These are phyloP conservation scores for Thymus quinquecostatus DNA, from an alignment of 257 asterid genomes.

Conservation along the genomic window DNA sequence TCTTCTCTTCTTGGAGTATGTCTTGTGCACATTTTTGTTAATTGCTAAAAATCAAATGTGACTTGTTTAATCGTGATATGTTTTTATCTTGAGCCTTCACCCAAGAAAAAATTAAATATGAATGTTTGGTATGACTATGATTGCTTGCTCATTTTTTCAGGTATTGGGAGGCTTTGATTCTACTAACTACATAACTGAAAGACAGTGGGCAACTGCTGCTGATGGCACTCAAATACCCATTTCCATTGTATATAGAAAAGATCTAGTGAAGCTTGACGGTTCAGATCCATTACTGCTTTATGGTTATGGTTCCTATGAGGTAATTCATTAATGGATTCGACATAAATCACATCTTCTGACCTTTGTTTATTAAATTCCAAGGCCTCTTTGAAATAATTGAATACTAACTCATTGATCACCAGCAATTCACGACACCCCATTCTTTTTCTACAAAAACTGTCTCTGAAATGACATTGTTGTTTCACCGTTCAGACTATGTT, in stretches of 20 bases:
- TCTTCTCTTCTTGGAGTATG: background rate
- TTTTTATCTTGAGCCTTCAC: background rate
- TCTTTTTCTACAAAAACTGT: background rate
- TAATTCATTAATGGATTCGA: conserved; percentile 31
- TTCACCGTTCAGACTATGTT: background rate
- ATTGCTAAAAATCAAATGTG: background rate
- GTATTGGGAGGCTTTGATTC: conserved; percentile 91
- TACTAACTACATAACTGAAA: conserved; percentile 71
- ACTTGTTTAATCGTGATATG: background rate
- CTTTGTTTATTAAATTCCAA: background rate
- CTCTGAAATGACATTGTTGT: background rate
- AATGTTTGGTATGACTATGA: background rate
- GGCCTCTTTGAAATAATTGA: background rate
- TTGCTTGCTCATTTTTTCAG: conserved; percentile 46
- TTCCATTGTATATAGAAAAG: conserved; percentile 75
- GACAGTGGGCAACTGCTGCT: conserved; percentile 88
- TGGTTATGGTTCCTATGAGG: conserved; percentile 99
- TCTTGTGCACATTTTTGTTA: background rate
- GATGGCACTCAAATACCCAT: conserved; percentile 88
- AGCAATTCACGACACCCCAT: no score
- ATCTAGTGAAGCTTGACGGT: conserved; percentile 81
- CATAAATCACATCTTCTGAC: background rate
- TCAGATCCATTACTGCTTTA: conserved; percentile 86
- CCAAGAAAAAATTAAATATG: background rate
- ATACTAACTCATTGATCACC: background rate